A percentile compares a stretch with the other conserved stretches of the same genome.
phyloP scores from a whole-genome alignment of 805 yeast genomes.

The Metschnikowia cerradonensis region DNA sequence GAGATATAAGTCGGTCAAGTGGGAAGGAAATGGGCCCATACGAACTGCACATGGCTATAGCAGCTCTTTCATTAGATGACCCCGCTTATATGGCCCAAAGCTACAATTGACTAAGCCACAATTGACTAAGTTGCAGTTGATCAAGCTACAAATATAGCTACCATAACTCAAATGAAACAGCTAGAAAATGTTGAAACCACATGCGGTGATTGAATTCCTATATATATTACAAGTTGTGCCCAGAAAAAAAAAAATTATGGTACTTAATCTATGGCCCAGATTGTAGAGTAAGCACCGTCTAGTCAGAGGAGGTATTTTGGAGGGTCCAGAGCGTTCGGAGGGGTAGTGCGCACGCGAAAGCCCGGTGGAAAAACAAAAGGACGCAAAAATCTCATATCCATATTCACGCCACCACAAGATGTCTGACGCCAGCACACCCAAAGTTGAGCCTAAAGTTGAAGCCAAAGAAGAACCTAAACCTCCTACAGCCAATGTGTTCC shows the following conservation, averaged over 20 bases:
- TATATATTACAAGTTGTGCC: not conserved
- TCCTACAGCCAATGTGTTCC: slow-evolving; percentile 79
- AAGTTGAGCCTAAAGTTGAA: slow-evolving; percentile 22
- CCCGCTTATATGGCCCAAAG: not conserved
- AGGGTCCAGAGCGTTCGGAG: not conserved
- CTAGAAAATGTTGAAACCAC: not conserved
- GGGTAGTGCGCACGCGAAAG: slow-evolving; percentile 6
- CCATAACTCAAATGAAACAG: not conserved
- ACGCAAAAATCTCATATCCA: not conserved
- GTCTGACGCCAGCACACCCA: slow-evolving; percentile 6
- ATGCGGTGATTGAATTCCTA: not conserved
- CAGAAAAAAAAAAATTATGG: not conserved
- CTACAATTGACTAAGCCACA: not conserved
- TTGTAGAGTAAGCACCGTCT: not conserved
- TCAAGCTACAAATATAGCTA: not conserved
- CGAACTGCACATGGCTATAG: not conserved
- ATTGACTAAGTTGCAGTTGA: not conserved
- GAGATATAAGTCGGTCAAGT: slow-evolving; percentile 21
- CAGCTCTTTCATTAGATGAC: not conserved
- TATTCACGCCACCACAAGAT: not conserved
- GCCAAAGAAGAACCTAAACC: slow-evolving; percentile 46
- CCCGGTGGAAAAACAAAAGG: not conserved
- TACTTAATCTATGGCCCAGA: not conserved
- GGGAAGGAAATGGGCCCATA: not conserved
- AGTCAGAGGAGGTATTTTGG: not conserved